Percentiles rank a stretch among this genome's conserved stretches.
These are phyloP conservation scores for Rhinocladiella similis DNA, from an alignment of 2,329 filamentous ascomycete genomes.

Conservation along the genomic window DNA sequence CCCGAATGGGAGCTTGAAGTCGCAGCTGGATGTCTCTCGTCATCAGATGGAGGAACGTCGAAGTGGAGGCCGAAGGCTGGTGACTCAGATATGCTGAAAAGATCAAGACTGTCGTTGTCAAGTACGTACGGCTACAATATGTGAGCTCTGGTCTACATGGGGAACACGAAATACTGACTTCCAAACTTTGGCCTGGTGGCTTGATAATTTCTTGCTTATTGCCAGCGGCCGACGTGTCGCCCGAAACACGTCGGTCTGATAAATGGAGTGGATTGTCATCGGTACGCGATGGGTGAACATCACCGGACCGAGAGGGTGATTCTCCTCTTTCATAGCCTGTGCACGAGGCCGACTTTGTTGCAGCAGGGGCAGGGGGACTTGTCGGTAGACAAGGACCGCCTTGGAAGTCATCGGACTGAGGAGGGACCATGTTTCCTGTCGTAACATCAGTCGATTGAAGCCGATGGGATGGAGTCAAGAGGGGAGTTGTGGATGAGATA, in stretches of 20 bases:
- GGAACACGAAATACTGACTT: background rate
- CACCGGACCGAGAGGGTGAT: too few relatives aligned
- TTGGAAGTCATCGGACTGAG: too few relatives aligned
- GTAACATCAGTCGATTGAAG: too few relatives aligned
- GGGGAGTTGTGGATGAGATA: conserved; percentile 13
- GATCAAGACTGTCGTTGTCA: background rate
- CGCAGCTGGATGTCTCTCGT: background rate
- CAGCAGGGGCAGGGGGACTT: too few relatives aligned
- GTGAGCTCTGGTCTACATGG: background rate
- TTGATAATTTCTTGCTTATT: background rate
- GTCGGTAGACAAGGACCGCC: too few relatives aligned
- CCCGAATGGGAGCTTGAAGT: background rate
- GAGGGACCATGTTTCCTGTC: too few relatives aligned
- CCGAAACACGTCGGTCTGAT: background rate
- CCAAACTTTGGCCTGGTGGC: background rate
- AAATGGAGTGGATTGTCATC: background rate
- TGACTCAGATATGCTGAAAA: background rate
- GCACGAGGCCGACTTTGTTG: too few relatives aligned
- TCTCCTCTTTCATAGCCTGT: too few relatives aligned
- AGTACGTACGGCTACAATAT: background rate
- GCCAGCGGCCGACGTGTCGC: background rate
- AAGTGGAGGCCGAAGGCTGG: conserved; percentile 12
- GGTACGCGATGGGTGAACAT: background rate
- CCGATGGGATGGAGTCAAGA: background rate
- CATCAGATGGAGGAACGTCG: background rate